phyloP scores from a whole-genome alignment of 2,329 filamentous ascomycete genomes.

The Zalaria sp. region DNA sequence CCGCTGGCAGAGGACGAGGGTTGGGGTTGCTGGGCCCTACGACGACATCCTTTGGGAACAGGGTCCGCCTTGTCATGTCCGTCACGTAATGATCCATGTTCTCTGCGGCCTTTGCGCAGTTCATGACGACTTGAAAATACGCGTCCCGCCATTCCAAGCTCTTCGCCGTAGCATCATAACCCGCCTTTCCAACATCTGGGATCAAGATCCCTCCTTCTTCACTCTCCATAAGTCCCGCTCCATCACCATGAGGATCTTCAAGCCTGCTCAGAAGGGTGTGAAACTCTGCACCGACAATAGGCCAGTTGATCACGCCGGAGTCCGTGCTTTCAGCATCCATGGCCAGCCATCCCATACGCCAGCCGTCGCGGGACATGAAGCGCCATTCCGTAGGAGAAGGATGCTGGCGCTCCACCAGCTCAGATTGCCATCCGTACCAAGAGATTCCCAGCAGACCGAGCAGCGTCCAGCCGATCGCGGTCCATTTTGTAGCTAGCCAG shows the following conservation, averaged over 20 bases:
- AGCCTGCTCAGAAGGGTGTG: constrained; percentile 48
- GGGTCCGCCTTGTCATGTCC: constrained; percentile 50
- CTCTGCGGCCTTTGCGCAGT: constrained; percentile 62
- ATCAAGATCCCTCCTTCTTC: constrained; percentile 17
- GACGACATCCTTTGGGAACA: constrained; percentile 60
- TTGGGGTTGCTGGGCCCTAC: constrained; percentile 72
- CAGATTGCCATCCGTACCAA: constrained; percentile 54
- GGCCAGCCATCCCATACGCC: constrained; percentile 41
- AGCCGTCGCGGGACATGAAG: constrained; percentile 52
- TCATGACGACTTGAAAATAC: constrained; percentile 73
- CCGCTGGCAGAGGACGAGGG: constrained; percentile 57
- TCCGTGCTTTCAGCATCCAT: constrained; percentile 40
- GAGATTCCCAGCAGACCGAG: constrained; percentile 46
- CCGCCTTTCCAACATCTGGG: constrained; percentile 40
- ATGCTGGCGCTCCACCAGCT: constrained; percentile 58
- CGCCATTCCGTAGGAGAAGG: constrained; percentile 77
- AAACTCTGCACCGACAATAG: constrained; percentile 46
- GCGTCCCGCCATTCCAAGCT: constrained; percentile 74
- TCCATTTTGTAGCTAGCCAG: constrained; percentile 54
- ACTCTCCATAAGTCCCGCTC: constrained; percentile 38
- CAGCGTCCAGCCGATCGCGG: constrained; percentile 50
- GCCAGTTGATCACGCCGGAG: constrained; percentile 54
- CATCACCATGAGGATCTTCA: constrained; percentile 56
- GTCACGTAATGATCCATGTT: constrained; percentile 66
- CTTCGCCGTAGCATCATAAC: constrained; percentile 59